These are phyloP conservation scores for Nemania sp. DNA, from an alignment of 2,329 filamentous ascomycete species.

Conservation along the genomic window DNA sequence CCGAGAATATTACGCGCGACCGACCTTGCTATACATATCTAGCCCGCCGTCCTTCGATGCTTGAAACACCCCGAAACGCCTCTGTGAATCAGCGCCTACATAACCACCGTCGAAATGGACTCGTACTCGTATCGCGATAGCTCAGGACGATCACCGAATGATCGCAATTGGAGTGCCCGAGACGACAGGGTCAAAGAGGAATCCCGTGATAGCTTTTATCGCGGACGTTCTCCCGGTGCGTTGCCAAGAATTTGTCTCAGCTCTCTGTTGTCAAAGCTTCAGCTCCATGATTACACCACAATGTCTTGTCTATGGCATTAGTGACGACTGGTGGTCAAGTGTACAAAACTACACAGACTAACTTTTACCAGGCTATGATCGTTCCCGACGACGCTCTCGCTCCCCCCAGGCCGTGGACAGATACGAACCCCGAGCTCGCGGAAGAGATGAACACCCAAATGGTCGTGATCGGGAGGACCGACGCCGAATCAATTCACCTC, in stretches of 20 bases:
- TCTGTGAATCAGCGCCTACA: background rate
- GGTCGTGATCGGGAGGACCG: constrained; percentile 59
- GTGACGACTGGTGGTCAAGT: background rate
- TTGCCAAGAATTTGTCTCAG: constrained; percentile 31
- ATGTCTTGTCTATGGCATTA: background rate
- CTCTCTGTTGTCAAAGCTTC: constrained; percentile 27
- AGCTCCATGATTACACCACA: background rate
- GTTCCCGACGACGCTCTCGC: constrained; percentile 66
- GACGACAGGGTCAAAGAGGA: constrained; percentile 60
- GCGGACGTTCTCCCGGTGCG: constrained; percentile 73
- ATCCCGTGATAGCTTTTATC: constrained; percentile 64
- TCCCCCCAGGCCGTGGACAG: constrained; percentile 74
- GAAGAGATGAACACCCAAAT: constrained; percentile 68
- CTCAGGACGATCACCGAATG: constrained; percentile 56
- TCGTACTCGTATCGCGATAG: constrained; percentile 60
- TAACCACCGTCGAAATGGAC: constrained; percentile 50
- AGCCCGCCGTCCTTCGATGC: constrained; percentile 11
- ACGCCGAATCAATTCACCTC: constrained; percentile 64
- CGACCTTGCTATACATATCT: constrained; percentile 30
- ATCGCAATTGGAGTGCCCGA: constrained; percentile 56
- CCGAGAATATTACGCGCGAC: constrained; percentile 28
- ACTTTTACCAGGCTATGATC: constrained; percentile 56
- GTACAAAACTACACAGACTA: too few species aligned
- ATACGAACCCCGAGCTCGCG: constrained; percentile 71
- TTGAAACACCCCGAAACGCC: background rate